Evolutionary conservation across 2,329 filamentous ascomycete species (phyloP).

Genomic region (Colletotrichum truncatum): DNA sequence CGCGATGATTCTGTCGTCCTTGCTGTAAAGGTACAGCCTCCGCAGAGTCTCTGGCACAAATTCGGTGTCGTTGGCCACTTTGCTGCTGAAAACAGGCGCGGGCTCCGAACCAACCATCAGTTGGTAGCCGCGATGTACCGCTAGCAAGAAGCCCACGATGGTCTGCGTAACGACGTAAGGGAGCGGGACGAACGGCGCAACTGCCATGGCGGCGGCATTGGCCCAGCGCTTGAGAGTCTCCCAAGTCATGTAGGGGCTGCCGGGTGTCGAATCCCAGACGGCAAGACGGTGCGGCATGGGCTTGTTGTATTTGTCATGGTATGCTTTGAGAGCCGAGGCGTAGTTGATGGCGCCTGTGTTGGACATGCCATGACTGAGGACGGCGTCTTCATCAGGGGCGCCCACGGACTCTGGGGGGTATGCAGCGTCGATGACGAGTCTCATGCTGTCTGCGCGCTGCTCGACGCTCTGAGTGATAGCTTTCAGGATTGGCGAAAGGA

Average conservation of each 20-base stretch:
- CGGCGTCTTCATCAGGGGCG: slow-evolving; percentile 26
- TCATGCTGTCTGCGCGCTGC: slow-evolving; percentile 54
- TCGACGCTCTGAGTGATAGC: slow-evolving; percentile 54
- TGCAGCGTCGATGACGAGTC: slow-evolving; percentile 51
- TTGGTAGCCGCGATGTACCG: slow-evolving; percentile 44
- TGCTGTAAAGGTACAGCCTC: slow-evolving; percentile 67
- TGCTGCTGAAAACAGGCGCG: slow-evolving; percentile 41
- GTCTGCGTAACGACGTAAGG: slow-evolving; percentile 57
- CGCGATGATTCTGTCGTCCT: slow-evolving; percentile 64
- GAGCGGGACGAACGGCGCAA: slow-evolving; percentile 56
- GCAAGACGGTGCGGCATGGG: slow-evolving; percentile 58
- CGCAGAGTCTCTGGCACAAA: slow-evolving; percentile 47
- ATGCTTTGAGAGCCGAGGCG: slow-evolving; percentile 58
- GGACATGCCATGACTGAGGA: slow-evolving; percentile 65
- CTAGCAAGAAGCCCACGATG: slow-evolving; percentile 55
- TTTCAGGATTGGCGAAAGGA: slow-evolving; percentile 59
- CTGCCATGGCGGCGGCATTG: slow-evolving; percentile 61
- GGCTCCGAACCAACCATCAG: slow-evolving; percentile 48
- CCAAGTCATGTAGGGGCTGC: slow-evolving; percentile 50
- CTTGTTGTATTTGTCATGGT: slow-evolving; percentile 45
- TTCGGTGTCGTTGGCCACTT: not conserved
- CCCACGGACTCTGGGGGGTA: slow-evolving; percentile 38
- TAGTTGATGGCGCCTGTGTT: slow-evolving; percentile 66
- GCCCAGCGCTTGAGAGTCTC: slow-evolving; percentile 60
- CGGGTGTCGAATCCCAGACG: slow-evolving; percentile 63